These are phyloP conservation scores for Fusarium luffae DNA, from an alignment of 2,329 filamentous ascomycete genomes.

Conservation along the genomic window DNA sequence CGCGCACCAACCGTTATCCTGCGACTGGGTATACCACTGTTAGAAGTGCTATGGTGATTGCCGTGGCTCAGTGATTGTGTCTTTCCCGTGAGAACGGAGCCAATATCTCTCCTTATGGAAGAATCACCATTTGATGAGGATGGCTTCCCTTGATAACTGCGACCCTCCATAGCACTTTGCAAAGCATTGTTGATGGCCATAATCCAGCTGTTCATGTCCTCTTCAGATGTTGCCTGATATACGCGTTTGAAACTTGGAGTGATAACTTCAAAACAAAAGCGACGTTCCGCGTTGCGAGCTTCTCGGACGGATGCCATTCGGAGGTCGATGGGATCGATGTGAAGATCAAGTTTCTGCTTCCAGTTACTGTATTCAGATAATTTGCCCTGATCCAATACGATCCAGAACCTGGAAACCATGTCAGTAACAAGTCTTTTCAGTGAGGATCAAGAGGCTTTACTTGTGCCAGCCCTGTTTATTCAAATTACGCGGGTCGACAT, in stretches of 20 bases:
- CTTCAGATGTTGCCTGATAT: constrained; percentile 97
- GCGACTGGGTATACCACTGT: constrained; percentile 73
- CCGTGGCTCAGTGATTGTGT: constrained; percentile 75
- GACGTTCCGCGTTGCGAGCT: constrained; percentile 90
- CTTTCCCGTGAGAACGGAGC: constrained; percentile 92
- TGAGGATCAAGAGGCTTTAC: constrained; percentile 64
- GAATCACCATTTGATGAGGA: constrained; percentile 58
- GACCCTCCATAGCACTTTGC: constrained; percentile 92
- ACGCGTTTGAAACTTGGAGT: constrained; percentile 96
- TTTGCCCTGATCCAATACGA: constrained; percentile 95
- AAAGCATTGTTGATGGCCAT: constrained; percentile 95
- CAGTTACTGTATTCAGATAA: constrained; percentile 99
- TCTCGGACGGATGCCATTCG: constrained; percentile 97
- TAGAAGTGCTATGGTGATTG: constrained; percentile 60
- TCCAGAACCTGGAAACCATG: constrained; percentile 82
- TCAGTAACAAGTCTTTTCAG: constrained; percentile 24
- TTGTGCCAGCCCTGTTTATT: constrained; percentile 99
- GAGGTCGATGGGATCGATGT: constrained; percentile 97
- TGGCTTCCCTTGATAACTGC: constrained; percentile 68
- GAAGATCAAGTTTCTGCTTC: constrained; percentile 96
- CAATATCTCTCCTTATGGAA: constrained; percentile 84
- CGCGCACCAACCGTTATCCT: constrained; percentile 92
- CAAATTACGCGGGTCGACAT: constrained; percentile 92
- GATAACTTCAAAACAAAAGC: constrained; percentile 98
- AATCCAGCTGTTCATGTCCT: constrained; percentile 98